A percentile compares a stretch with the other conserved stretches of the same genome.
Evolutionary conservation across 768 basidiomycete species (phyloP).

Genomic region (Boletus speciosus): DNA sequence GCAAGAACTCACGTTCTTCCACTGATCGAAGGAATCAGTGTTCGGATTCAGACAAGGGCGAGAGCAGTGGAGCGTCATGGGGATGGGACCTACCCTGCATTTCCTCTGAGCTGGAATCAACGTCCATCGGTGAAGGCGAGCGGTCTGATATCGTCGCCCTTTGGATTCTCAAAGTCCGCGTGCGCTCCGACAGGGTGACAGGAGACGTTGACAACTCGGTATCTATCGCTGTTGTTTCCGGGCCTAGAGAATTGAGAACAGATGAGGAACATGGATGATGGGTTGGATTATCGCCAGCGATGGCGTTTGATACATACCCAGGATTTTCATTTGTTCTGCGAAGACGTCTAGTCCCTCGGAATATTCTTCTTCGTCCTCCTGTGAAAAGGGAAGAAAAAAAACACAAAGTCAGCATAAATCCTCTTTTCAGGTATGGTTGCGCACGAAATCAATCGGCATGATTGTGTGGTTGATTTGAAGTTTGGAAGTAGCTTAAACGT

Average conservation of each 20-base stretch:
- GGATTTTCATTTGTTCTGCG: neutral
- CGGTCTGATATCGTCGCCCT: slow-evolving; percentile 4
- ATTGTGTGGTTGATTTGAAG: slow-evolving; percentile 1
- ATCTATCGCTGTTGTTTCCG: slow-evolving; percentile 3
- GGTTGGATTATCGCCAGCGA: neutral
- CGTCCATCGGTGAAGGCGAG: slow-evolving; percentile 23
- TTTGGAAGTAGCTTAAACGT: neutral
- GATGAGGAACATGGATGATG: neutral
- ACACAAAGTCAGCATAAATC: slow-evolving; percentile 1
- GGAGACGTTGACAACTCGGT: slow-evolving; percentile 14
- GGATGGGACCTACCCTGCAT: slow-evolving; percentile 15
- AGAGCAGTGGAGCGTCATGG: neutral
- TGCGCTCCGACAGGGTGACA: slow-evolving; percentile 17
- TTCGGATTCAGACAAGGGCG: neutral
- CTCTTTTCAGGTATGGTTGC: neutral
- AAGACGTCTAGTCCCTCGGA: slow-evolving; percentile 15
- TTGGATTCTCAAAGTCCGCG: slow-evolving; percentile 20
- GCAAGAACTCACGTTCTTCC: slow-evolving; percentile 11
- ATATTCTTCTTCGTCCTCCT: slow-evolving; percentile 27
- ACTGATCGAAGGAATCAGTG: slow-evolving; percentile 13
- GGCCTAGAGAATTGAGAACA: slow-evolving; percentile 3
- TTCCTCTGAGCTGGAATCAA: slow-evolving; percentile 10
- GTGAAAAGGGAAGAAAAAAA: neutral
- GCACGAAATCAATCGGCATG: slow-evolving; percentile 24
- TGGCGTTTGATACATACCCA: slow-evolving; percentile 17